A percentile compares a stretch with the other conserved stretches of the same genome.
Conservation (phyloP, 441 rosid genomes). For the Daphne laureola region DNA sequence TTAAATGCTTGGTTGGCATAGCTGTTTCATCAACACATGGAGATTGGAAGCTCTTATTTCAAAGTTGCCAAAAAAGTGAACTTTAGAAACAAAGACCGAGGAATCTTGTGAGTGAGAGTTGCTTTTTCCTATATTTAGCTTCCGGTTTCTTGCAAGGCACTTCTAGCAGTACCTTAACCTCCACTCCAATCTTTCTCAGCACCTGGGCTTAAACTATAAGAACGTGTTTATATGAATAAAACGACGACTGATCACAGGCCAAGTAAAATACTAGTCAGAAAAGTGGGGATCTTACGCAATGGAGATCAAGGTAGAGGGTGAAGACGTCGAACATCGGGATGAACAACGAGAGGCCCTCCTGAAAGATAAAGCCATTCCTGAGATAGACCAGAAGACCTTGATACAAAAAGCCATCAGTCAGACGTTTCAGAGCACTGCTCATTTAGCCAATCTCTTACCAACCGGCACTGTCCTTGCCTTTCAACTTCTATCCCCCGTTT, state of each 20-base stretch:
- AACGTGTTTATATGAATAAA: conserved; percentile 3
- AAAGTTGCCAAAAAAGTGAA: not conserved
- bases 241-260: not conserved
- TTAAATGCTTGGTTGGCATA: not conserved
- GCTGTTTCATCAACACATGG: not conserved
- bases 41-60: not conserved
- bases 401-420: conserved; percentile 67
- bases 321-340: conserved; percentile 8
- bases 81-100: not conserved
- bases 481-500: conserved; percentile 65
- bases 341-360: conserved; percentile 40
- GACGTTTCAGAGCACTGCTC: conserved; percentile 70
- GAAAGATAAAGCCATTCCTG: conserved; percentile 23
- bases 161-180: conserved; percentile 19
- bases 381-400: conserved; percentile 26
- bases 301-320: conserved; percentile 40
- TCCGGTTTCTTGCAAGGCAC: conserved; percentile 40
- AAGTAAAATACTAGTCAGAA: not conserved
- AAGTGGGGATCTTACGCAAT: conserved; percentile 18
- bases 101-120: conserved; percentile 6
- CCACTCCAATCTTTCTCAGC: conserved; percentile 21
- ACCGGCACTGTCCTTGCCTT: conserved; percentile 81
- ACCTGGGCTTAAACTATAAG: not conserved
- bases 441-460: conserved; percentile 73
- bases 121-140: conserved; percentile 9